Evolutionary conservation across 2,329 filamentous ascomycete species (phyloP).

Genomic region (Beauveria brongniartii): DNA sequence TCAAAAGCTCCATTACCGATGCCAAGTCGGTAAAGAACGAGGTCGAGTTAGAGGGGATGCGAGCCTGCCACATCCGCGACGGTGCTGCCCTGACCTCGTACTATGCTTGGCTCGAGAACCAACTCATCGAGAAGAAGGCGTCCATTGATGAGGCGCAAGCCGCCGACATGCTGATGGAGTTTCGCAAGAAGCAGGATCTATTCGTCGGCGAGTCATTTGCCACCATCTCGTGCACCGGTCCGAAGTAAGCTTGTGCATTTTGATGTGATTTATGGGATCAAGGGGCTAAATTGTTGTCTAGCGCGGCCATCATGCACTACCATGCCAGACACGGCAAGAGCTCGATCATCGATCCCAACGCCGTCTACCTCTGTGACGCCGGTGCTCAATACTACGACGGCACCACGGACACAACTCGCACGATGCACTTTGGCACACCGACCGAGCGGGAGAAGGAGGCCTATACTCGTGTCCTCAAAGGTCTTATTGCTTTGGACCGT

Average conservation of each 20-base stretch:
- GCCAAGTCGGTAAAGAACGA: constrained; percentile 94
- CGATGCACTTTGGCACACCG: constrained; percentile 82
- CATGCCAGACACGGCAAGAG: constrained; percentile 78
- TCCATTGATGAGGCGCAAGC: constrained; percentile 79
- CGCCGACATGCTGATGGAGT: constrained; percentile 81
- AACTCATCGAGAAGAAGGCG: constrained; percentile 65
- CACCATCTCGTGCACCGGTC: constrained; percentile 89
- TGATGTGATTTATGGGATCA: neutral
- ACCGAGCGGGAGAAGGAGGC: constrained; percentile 77
- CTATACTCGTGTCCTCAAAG: constrained; percentile 91
- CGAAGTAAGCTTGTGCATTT: constrained; percentile 43
- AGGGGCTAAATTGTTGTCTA: constrained; percentile 28
- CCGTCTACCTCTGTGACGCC: constrained; percentile 92
- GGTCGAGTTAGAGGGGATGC: constrained; percentile 84
- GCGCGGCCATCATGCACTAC: constrained; percentile 94
- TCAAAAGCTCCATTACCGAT: constrained; percentile 79
- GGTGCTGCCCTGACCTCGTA: constrained; percentile 86
- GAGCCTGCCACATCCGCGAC: constrained; percentile 85
- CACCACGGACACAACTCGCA: constrained; percentile 92
- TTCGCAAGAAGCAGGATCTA: constrained; percentile 59
- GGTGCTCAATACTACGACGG: constrained; percentile 95
- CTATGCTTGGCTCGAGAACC: constrained; percentile 93
- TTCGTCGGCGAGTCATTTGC: constrained; percentile 91
- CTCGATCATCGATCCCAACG: constrained; percentile 71
- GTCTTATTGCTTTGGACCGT: constrained; percentile 79